phyloP scores from a whole-genome alignment of 192 early-diverging fungal genomes.

The Backusella sp. region DNA sequence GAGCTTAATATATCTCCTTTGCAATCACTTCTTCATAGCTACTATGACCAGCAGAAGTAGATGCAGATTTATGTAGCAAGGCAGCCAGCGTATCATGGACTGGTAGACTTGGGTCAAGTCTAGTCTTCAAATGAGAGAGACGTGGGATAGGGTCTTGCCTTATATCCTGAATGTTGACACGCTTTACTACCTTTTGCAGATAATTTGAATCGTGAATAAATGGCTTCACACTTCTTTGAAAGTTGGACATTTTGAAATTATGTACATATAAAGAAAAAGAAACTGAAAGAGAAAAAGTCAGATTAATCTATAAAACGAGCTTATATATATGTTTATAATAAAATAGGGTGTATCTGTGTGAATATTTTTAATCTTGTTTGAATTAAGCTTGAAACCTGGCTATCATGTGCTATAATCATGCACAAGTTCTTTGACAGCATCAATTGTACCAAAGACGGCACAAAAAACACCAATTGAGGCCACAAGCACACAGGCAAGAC shows the following conservation, averaged over 20 bases:
- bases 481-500: constrained; percentile 48
- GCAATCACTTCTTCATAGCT: constrained; percentile 2
- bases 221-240: constrained; percentile 1
- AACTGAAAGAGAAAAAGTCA: neutral
- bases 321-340: neutral
- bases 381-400: neutral
- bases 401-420: constrained; percentile 7
- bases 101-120: neutral
- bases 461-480: constrained; percentile 57
- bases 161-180: neutral
- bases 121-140: neutral
- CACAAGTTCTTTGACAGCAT: constrained; percentile 58
- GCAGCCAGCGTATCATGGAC: neutral
- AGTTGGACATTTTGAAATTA: neutral
- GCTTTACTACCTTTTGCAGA: constrained; percentile 1
- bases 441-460: constrained; percentile 60
- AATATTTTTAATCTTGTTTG: neutral
- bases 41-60: neutral
- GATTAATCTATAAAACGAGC: neutral
- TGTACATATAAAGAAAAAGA: neutral
- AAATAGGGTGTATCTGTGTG: neutral
- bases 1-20: neutral
- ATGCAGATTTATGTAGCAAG: neutral
- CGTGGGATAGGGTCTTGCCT: neutral
- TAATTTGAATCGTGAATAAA: constrained; percentile 5